Base-by-base conservation (phyloP, 2,329 filamentous ascomycete genomes). In the Hypoxylon sp. region DNA sequence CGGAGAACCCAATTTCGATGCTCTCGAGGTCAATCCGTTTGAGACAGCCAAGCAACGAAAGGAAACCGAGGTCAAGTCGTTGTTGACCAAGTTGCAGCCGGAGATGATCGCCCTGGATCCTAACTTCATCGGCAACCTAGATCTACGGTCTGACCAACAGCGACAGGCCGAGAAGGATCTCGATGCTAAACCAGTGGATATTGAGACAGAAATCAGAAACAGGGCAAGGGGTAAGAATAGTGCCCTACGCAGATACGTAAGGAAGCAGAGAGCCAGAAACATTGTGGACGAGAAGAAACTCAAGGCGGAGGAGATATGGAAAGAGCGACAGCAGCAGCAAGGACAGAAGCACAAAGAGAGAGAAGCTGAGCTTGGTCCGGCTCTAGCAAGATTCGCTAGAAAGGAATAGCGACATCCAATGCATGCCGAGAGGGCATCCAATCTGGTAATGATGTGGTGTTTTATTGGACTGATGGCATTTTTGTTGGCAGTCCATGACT, bases 51-150 rank as follows among this genome's bases (percentile, higher is more conserved):
- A 95, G 80, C 94, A 98, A 80, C 88, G 95, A 72, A 94, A 96
- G 78, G 95, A 99, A 79, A 85, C 86, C 52, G 95, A 99, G 79
- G 93, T 99, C 77, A 93, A 91, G 81, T 84, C 87, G 11, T 84
- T 99, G 68, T 87, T 99, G 71, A 97, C 96, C 84, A 99, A 99
- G 82, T 84, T 99, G 49, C 89, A 94, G 73, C 94, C 95, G 3
- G 94, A 97, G 75, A 99, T 98, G 93, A 99, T 99, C 67, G 92
- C 93, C 1, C 83, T 99, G 20, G 90, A 99, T 75, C 94, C 95
- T 70, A 91, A 95, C 78, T 96, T 93, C 75, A 88, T 99, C 71
- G 95, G 95, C 57, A 92, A 89, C 70, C 84, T 99, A 30, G 94
- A 99, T 75, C 82, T 93, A 59, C 87, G 91, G 52, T 92, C 90